Evolutionary conservation across 176 grass and related monocot genomes (phyloP), one percentile per base, ranked within the genome.

Genomic region (Zoysia japonica): DNA sequence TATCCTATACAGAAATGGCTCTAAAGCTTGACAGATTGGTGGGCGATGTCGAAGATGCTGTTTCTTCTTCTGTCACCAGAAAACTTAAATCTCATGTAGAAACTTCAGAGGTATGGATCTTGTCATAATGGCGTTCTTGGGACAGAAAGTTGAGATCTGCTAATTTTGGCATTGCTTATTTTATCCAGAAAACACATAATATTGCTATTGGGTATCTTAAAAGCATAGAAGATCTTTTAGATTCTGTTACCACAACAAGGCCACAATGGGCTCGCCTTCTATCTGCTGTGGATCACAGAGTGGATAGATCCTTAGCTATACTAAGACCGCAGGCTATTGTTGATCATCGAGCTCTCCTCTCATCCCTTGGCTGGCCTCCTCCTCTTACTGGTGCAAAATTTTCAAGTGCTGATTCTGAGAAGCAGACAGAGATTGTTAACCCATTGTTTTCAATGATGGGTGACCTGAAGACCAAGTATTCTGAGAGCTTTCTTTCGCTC

Each of bases 311-410:
- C 89, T 89, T 95, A 88, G 92, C 92, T 84, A 35, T 93, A 79
- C 61, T 99, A 83, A 85, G 96, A 82, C 92, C 92, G 17, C 96
- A 99, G 70, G 84, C 92, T 62, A 93, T 99, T 89, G 88, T 93
- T 80, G 92, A 99, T 68, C 92, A 99, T 91, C 84, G 79, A 78
- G 70, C 82, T 83, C 84, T 95, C 72, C 74, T 99, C 45, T 76
- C 82, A 48, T 95, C 92, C 80, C 84, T 99, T 84, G 86, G 92
- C 38, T 95, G 96, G 90, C 92, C 92, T 42, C 96, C 90, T 86
- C 79, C 90, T 71, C 79, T 95, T 64, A 36, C 81, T 66, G 86
- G 82, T 66, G 66, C 96, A 75, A 89, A 88, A n/a, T 78, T 81
- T 77, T 61, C 47, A 67, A 91, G 88, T 89, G 62, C 64, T 67